Base-by-base conservation (phyloP, 257 asterid genomes). In the Solanum appendiculatum region DNA sequence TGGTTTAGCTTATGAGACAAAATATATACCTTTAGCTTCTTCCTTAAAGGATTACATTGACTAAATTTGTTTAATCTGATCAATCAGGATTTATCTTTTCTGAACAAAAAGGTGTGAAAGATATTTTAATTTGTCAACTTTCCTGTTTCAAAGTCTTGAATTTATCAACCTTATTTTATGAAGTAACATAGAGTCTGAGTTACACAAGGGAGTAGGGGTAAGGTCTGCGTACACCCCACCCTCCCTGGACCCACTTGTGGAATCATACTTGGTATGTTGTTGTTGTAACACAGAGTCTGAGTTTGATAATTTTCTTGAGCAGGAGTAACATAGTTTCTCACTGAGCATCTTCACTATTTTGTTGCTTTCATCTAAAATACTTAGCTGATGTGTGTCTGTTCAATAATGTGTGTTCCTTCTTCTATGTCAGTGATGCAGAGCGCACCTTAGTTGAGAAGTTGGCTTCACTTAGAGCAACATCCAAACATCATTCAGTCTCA, bases 391-490 rank as follows among this genome's bases (percentile, higher is more conserved):
- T 48, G 44, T 80, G 42, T 80, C 15, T 27, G 84, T 78, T 44
- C 64, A 44, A 44, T 78, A 29, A 80, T 48, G 42, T 29, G 44
- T 48, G 29, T 20, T 81, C 68, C 68, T 81, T 87, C 58, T 83
- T 54, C 86, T n/a, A 86, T 89, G 73, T 86, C 91, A 97, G 99
- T 88, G 92, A 92, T 88, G 94, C 92, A 91, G 98, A 97, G 82
- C 96, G 95, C 31, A 89, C 87, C 86, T 93, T 95, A 33, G 96
- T 97, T 84, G 92, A 94, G 91, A 92, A 93, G 91, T 91, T 95
- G 95, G 98, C 96, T 37, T 92, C 95, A 84, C 91, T 94, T 86
- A 86, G 94, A 95, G 86, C 87, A 80, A 89, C 93, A 75, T 86
- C 87, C 87, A 89, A 69, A 77, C 90, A 91, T 85, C 25, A 84